Base-by-base conservation (phyloP, 768 basidiomycete species). In the Suillus weaverae region DNA sequence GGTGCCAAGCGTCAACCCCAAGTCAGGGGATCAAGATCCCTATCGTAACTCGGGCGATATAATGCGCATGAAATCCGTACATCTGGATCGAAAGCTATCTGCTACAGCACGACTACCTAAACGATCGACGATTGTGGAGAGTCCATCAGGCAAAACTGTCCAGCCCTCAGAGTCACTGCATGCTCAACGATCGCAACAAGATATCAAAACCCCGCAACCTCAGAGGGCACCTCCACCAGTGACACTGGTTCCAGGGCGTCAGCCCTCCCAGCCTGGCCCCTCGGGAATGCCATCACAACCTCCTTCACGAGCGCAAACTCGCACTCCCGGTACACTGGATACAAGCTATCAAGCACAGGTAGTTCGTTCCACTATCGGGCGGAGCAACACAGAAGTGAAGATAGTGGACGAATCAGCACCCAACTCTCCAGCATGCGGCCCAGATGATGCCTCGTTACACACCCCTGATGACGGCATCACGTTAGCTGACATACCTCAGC, bases 121-220 rank as follows among this genome's bases (percentile, higher is more conserved):
- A 76, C 89, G 95, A 43, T 97, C 97, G 32, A 99, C 94, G 9
- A 89, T 99, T 48, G 90, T 99, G 57, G 97, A 99, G 76, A 94
- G 92, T 70, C 97, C 97, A 48, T 85, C 94, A 13, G 96, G 95
- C 48, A 87, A 89, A 74, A 89, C 87, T 64, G 95, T 91, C 6
- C 90, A 93, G 70, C 84, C 90, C 20, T 86, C 87, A 0, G 89
- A 92, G 62, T 76, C 81, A 11, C 69, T 83, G 18, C 81, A 77
- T 59, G 72, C 76, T 9, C 86, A 87, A 67, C 83, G 81, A 63
- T 77, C 79, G 14, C 81, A 81, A 65, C 85, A 82, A 48, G 76
- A 71, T 32, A 73, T 75, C 53, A 75, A 74, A 62, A 70, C 77
- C 18, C 76, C 78, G n/a, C 80, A 79, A n/a, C 76, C 77, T 41